Percentiles rank a stretch among this genome's conserved stretches.
These are phyloP conservation scores for Colletotrichum brevisporum DNA, from an alignment of 2,329 filamentous ascomycete species.

Conservation along the genomic window DNA sequence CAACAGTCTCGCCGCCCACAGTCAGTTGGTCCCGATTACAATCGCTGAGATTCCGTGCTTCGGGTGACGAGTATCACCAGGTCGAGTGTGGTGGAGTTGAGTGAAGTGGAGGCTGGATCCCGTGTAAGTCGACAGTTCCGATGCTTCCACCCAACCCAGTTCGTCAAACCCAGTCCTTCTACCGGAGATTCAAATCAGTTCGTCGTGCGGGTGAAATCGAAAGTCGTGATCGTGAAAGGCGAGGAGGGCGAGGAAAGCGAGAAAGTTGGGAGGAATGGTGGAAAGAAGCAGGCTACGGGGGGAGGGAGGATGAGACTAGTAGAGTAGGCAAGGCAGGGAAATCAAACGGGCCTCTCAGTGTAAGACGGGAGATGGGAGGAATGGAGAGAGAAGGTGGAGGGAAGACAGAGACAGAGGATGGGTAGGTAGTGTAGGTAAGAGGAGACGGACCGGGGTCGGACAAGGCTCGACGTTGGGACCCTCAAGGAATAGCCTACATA, in stretches of 20 bases:
- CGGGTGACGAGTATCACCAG: not conserved
- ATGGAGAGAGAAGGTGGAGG: slow-evolving; percentile 1
- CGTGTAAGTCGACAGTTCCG: slow-evolving; percentile 16
- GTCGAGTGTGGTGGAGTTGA: not conserved
- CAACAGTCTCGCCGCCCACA: not conserved
- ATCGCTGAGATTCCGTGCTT: not conserved
- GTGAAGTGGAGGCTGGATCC: not conserved
- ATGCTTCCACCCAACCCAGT: not conserved
- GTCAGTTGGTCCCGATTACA: not conserved
- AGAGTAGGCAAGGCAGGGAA: slow-evolving; percentile 15
- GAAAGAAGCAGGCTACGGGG: slow-evolving; percentile 10
- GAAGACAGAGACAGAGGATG: not conserved
- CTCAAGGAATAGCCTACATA: not conserved
- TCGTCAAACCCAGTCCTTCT: not conserved
- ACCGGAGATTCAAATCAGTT: not conserved
- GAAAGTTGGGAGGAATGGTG: not conserved
- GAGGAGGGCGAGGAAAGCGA: not conserved
- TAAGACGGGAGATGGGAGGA: slow-evolving; percentile 13
- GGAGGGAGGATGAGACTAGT: not conserved
- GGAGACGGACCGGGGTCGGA: slow-evolving; percentile 1
- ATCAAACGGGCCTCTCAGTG: not conserved
- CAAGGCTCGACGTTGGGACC: slow-evolving; percentile 9
- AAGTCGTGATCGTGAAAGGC: not conserved
- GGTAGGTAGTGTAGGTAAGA: slow-evolving; percentile 4
- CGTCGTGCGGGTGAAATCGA: not conserved